These are phyloP conservation scores for Fraxinus sp. DNA, from an alignment of 305 asterid species.

Conservation along the genomic window DNA sequence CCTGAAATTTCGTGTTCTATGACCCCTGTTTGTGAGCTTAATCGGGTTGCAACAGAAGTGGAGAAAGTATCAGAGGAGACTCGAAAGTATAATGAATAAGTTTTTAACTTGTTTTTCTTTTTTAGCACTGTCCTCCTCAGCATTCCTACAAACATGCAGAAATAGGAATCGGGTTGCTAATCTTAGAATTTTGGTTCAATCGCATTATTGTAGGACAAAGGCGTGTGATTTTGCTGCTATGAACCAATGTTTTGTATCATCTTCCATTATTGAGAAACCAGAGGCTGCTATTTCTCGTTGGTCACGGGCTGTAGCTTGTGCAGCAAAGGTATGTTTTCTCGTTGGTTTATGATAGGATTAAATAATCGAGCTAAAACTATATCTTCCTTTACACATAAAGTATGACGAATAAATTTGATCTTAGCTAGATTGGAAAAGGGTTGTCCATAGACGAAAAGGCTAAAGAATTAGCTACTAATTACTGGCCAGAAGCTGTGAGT, in stretches of 20 bases:
- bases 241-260: conserved; percentile 24
- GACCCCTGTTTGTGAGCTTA: not conserved
- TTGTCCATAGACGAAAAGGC: conserved; percentile 35
- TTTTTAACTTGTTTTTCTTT: not conserved
- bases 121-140: not conserved
- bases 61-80: not conserved
- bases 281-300: conserved; percentile 34
- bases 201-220: conserved; percentile 20
- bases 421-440: conserved; percentile 36
- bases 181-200: not conserved
- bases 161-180: not conserved
- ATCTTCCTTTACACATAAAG: not conserved
- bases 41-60: not conserved
- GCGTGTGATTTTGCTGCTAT: conserved; percentile 21
- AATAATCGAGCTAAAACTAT: not conserved
- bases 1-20: not conserved
- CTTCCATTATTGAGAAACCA: conserved; percentile 18
- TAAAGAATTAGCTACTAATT: conserved; percentile 10
- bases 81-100: not conserved
- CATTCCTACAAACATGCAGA: not conserved
- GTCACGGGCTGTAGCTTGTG: conserved; percentile 25
- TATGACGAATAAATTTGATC: not conserved
- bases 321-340: conserved; percentile 23
- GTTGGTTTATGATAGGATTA: not conserved
- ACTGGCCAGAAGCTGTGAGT: conserved; percentile 46